These are phyloP conservation scores for Sicyos baderoa DNA, from an alignment of 306 rosid species.

Conservation along the genomic window DNA sequence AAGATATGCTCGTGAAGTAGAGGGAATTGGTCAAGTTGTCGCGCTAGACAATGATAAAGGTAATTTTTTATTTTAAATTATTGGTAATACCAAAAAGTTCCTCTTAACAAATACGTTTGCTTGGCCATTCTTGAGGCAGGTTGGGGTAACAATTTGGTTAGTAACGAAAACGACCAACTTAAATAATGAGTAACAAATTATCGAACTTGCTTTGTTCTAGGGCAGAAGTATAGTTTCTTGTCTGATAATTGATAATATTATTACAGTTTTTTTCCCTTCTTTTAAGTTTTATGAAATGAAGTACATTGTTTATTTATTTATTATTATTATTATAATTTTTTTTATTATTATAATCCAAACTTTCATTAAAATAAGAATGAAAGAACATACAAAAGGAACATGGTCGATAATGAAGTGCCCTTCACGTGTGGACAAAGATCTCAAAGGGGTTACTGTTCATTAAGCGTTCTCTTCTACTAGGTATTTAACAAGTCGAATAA, in stretches of 20 bases:
- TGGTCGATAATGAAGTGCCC: too few relatives aligned
- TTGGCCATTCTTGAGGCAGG: not conserved
- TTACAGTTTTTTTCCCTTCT: too few relatives aligned
- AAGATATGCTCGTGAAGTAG: slow-evolving; percentile 89
- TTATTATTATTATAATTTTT: too few relatives aligned
- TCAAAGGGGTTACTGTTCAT: not conserved
- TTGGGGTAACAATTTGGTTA: not conserved
- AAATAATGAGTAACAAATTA: too few relatives aligned
- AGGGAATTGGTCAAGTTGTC: slow-evolving; percentile 87
- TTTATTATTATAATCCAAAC: too few relatives aligned
- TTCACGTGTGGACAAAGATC: not conserved
- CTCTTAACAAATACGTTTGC: not conserved
- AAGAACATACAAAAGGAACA: too few relatives aligned
- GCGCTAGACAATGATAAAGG: slow-evolving; percentile 94
- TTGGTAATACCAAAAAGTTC: not conserved
- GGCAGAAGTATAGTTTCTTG: not conserved
- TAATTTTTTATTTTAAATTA: slow-evolving; percentile 20
- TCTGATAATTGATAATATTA: not conserved
- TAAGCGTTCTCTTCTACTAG: not conserved
- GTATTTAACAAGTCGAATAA: not conserved
- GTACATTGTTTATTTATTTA: too few relatives aligned
- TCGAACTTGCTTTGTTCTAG: not conserved
- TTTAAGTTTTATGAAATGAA: too few relatives aligned
- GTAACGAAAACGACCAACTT: not conserved
- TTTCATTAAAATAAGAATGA: too few relatives aligned